phyloP scores from a whole-genome alignment of 345 rosid genomes.

The Arabidopsis suecica region DNA sequence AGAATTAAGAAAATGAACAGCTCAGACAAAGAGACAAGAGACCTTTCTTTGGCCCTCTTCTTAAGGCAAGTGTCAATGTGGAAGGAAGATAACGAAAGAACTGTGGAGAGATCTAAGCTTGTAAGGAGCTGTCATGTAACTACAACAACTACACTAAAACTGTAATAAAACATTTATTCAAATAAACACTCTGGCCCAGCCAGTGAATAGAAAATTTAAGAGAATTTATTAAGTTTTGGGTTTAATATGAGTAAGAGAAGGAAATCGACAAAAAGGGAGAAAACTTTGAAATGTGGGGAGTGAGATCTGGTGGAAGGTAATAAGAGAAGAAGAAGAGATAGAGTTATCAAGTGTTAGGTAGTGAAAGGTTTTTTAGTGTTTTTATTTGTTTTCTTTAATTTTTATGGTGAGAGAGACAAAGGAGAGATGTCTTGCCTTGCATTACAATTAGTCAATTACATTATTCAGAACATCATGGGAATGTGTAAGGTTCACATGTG shows the following conservation, averaged over 20 bases:
- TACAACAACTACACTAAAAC: conserved; percentile 49
- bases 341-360: conserved; percentile 85
- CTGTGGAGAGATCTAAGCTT: conserved; percentile 67
- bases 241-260: conserved; percentile 27
- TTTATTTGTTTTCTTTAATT: conserved; percentile 3
- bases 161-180: conserved; percentile 38
- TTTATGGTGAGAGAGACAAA: conserved; percentile 18
- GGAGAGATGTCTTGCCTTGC: conserved; percentile 38
- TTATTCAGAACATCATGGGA: conserved; percentile 20
- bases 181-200: conserved; percentile 27
- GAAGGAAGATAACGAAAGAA: conserved; percentile 39
- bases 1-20: conserved; percentile 42
- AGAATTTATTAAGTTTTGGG: background rate
- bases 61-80: conserved; percentile 42
- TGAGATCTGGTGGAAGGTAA: conserved; percentile 44
- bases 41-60: conserved; percentile 39
- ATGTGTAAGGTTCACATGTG: conserved; percentile 38
- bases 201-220: background rate
- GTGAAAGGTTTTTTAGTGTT: conserved; percentile 39
- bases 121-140: conserved; percentile 62
- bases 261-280: conserved; percentile 11
- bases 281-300: conserved; percentile 28
- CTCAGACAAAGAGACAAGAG: conserved; percentile 44
- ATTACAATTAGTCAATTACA: conserved; percentile 11
- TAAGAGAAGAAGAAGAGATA: conserved; percentile 57